These are phyloP conservation scores for Mortierella sp. DNA, from an alignment of 371 early-diverging fungal species.

Conservation along the genomic window DNA sequence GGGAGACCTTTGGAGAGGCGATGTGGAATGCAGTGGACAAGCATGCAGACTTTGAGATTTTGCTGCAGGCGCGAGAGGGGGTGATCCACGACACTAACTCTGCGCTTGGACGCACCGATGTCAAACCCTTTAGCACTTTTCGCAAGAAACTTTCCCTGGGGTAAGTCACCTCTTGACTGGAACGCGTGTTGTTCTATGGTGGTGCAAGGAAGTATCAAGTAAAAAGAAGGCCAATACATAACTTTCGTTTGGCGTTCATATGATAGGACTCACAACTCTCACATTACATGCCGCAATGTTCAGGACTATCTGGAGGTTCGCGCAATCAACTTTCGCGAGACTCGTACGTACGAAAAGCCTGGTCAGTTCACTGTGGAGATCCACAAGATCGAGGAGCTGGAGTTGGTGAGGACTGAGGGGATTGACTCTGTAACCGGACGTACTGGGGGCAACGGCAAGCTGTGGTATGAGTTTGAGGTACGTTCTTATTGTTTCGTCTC, in stretches of 20 bases:
- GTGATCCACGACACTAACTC: conserved; percentile 21
- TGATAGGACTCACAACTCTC: conserved; percentile 39
- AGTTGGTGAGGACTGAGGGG: conserved; percentile 20
- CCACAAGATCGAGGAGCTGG: conserved; percentile 35
- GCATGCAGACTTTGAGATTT: conserved; percentile 36
- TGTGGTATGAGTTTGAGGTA: conserved; percentile 54
- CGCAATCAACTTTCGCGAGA: conserved; percentile 29
- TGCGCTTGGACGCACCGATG: conserved; percentile 51
- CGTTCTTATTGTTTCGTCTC: background rate
- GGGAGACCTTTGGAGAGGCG: conserved; percentile 47
- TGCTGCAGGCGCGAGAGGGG: conserved; percentile 43
- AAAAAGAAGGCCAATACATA: background rate
- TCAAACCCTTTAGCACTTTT: conserved; percentile 46
- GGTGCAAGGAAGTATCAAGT: background rate
- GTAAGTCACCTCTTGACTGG: background rate
- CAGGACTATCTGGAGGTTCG: conserved; percentile 23
- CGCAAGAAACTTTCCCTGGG: conserved; percentile 50
- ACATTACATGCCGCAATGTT: conserved; percentile 45
- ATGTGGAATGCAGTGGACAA: conserved; percentile 44
- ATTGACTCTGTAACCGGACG: conserved; percentile 31
- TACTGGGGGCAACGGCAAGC: conserved; percentile 18
- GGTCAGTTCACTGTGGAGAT: conserved; percentile 22
- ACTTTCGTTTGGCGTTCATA: background rate
- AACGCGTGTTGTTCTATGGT: background rate
- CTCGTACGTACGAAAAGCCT: conserved; percentile 22